A percentile compares a stretch with the other conserved stretches of the same genome.
Evolutionary conservation across 2,329 filamentous ascomycete species (phyloP).

Genomic region (Aphanocladium album): DNA sequence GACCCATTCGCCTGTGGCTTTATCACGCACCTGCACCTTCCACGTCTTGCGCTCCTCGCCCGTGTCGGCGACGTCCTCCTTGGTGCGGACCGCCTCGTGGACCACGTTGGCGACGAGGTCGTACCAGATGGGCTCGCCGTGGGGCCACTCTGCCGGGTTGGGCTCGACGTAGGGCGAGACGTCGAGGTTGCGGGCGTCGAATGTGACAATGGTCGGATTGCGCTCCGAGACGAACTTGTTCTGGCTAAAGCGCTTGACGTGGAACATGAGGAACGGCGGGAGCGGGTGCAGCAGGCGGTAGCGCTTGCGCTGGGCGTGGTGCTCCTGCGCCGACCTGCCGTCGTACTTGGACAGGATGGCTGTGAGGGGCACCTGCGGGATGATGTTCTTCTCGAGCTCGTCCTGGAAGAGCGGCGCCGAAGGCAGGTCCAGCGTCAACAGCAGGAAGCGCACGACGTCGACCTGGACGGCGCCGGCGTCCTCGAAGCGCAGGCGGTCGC

Average conservation of each 20-base stretch:
- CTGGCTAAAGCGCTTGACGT: conserved; percentile 93
- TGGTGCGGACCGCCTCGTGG: conserved; percentile 72
- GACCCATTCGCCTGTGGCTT: conserved; percentile 80
- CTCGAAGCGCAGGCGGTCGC: conserved; percentile 86
- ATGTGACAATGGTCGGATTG: conserved; percentile 97
- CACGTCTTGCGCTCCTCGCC: conserved; percentile 85
- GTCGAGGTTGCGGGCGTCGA: conserved; percentile 77
- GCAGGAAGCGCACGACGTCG: conserved; percentile 74
- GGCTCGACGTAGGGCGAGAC: conserved; percentile 89
- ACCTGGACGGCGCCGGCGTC: conserved; percentile 78
- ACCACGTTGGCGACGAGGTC: conserved; percentile 94
- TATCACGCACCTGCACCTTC: conserved; percentile 85
- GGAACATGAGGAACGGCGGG: conserved; percentile 85
- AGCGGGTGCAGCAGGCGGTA: conserved; percentile 88
- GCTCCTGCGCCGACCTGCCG: conserved; percentile 79
- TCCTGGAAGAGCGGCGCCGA: conserved; percentile 93
- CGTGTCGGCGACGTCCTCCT: conserved; percentile 83
- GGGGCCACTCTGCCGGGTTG: conserved; percentile 63
- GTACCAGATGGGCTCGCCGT: conserved; percentile 83
- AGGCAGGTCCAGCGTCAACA: conserved; percentile 89
- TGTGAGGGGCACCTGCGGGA: conserved; percentile 82
- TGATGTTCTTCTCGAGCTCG: conserved; percentile 90
- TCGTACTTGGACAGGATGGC: conserved; percentile 90
- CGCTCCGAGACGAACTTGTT: conserved; percentile 97
- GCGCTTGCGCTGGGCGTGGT: conserved; percentile 79